Evolutionary conservation across 345 rosid species (phyloP).

Genomic region (Aquilaria yunnanensis): DNA sequence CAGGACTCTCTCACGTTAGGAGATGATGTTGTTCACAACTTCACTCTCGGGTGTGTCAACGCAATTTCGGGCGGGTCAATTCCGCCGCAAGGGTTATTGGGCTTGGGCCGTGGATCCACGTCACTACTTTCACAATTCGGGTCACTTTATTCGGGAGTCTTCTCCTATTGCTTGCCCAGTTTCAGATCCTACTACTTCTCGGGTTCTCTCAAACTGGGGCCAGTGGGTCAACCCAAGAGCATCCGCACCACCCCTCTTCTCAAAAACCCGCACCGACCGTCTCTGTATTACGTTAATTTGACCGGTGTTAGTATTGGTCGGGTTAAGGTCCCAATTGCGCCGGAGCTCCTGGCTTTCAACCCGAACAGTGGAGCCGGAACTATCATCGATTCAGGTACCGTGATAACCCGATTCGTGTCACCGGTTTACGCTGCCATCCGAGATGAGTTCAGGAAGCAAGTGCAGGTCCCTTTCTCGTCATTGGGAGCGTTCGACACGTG

Average conservation of each 20-base stretch:
- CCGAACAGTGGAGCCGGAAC: conserved; percentile 68
- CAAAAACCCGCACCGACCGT: conserved; percentile 58
- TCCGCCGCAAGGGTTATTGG: conserved; percentile 75
- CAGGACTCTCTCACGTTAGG: conserved; percentile 46
- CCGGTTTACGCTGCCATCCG: conserved; percentile 50
- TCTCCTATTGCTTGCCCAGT: conserved; percentile 82
- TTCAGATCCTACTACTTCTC: conserved; percentile 71
- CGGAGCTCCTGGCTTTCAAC: conserved; percentile 37
- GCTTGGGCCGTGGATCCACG: conserved; percentile 70
- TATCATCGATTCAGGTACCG: conserved; percentile 72
- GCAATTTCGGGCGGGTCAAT: conserved; percentile 49
- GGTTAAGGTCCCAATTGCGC: conserved; percentile 35
- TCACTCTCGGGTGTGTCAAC: conserved; percentile 55
- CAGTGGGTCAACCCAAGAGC: conserved; percentile 50
- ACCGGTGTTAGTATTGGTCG: conserved; percentile 70
- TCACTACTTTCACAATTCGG: conserved; percentile 57
- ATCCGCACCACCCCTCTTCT: conserved; percentile 63
- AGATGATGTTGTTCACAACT: conserved; percentile 36
- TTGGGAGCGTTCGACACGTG: too few relatives aligned
- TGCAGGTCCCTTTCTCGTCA: neutral
- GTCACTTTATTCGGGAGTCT: conserved; percentile 60
- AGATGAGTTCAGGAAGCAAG: conserved; percentile 71
- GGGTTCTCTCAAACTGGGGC: conserved; percentile 70
- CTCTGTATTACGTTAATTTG: conserved; percentile 68
- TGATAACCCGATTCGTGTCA: conserved; percentile 57